phyloP scores from a whole-genome alignment of 2,329 filamentous ascomycete species.

The Westerdykella ornata region DNA sequence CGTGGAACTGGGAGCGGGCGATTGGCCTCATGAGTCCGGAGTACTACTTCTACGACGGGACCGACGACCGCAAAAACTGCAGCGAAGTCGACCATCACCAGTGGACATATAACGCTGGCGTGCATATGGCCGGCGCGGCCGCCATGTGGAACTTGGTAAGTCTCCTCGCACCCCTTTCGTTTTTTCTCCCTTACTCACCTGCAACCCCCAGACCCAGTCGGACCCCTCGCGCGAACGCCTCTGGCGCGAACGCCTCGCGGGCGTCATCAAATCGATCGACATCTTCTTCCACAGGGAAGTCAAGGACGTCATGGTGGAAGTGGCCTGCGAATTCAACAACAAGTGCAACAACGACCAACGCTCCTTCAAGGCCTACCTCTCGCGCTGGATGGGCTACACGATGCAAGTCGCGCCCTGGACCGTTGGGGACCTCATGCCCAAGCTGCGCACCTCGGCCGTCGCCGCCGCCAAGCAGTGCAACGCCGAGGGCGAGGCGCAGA shows the following conservation, averaged over 20 bases:
- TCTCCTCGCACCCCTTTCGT: slow-evolving; percentile 1
- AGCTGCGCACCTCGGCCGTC: slow-evolving; percentile 49
- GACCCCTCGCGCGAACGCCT: slow-evolving; percentile 26
- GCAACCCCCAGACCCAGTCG: slow-evolving; percentile 22
- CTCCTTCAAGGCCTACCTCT: slow-evolving; percentile 43
- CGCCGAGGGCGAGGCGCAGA: slow-evolving; percentile 42
- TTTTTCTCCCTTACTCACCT: slow-evolving; percentile 5
- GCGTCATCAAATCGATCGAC: slow-evolving; percentile 32
- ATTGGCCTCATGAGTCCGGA: slow-evolving; percentile 47
- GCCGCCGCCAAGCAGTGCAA: slow-evolving; percentile 52
- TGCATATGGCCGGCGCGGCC: slow-evolving; percentile 43
- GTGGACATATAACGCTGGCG: slow-evolving; percentile 45
- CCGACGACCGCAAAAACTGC: slow-evolving; percentile 41
- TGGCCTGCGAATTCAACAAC: slow-evolving; percentile 41
- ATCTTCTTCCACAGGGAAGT: slow-evolving; percentile 41
- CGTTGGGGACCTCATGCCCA: slow-evolving; percentile 42
- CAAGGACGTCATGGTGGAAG: slow-evolving; percentile 42
- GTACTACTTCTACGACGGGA: slow-evolving; percentile 44
- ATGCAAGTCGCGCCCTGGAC: slow-evolving; percentile 37
- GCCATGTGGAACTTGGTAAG: slow-evolving; percentile 46
- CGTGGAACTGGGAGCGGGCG: slow-evolving; percentile 52
- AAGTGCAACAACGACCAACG: slow-evolving; percentile 46
- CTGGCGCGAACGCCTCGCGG: slow-evolving; percentile 27
- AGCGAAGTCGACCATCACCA: slow-evolving; percentile 40
- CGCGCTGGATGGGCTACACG: slow-evolving; percentile 40